A percentile compares a stretch with the other conserved stretches of the same genome.
These are phyloP conservation scores for Avena sativa DNA, from an alignment of 176 grass and related monocot genomes.

Conservation along the genomic window DNA sequence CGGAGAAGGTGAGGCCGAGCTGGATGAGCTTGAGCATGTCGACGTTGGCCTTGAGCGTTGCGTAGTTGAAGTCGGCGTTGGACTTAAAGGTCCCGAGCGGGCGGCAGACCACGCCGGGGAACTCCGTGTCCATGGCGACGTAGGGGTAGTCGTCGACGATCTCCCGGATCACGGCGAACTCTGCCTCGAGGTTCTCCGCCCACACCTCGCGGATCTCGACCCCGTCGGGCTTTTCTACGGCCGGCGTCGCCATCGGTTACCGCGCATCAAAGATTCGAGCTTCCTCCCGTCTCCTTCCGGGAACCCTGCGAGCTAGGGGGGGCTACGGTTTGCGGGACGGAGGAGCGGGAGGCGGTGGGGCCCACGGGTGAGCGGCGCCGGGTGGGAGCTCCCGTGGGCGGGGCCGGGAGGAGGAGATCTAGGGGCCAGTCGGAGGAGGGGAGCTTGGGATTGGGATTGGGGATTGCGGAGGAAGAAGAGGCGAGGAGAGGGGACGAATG, in stretches of 20 bases:
- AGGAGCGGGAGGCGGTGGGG: background rate
- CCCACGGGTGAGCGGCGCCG: conserved; percentile 24
- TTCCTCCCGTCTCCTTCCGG: conserved; percentile 25
- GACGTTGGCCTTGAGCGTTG: conserved; percentile 61
- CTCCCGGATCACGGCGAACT: conserved; percentile 67
- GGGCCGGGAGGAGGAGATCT: conserved; percentile 43
- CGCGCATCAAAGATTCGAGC: conserved; percentile 57
- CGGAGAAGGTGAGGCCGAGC: conserved; percentile 65
- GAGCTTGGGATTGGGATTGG: conserved; percentile 42
- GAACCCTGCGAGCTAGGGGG: conserved; percentile 24
- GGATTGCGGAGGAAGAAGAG: conserved; percentile 44
- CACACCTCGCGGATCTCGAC: conserved; percentile 80
- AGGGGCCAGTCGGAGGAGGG: background rate
- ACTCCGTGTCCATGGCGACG: conserved; percentile 79
- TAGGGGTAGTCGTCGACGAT: conserved; percentile 65
- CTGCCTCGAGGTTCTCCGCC: conserved; percentile 68
- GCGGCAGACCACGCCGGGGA: conserved; percentile 71
- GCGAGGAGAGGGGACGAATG: conserved; percentile 20
- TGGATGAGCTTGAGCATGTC: conserved; percentile 70
- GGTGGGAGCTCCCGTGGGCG: conserved; percentile 41
- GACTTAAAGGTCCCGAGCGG: conserved; percentile 49
- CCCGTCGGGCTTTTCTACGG: conserved; percentile 53
- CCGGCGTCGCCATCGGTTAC: conserved; percentile 41
- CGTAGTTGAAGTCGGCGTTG: conserved; percentile 55
- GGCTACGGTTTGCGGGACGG: conserved; percentile 15